These are phyloP conservation scores for Spizellomyces sp. DNA, from an alignment of 192 early-diverging fungal genomes.

Conservation along the genomic window DNA sequence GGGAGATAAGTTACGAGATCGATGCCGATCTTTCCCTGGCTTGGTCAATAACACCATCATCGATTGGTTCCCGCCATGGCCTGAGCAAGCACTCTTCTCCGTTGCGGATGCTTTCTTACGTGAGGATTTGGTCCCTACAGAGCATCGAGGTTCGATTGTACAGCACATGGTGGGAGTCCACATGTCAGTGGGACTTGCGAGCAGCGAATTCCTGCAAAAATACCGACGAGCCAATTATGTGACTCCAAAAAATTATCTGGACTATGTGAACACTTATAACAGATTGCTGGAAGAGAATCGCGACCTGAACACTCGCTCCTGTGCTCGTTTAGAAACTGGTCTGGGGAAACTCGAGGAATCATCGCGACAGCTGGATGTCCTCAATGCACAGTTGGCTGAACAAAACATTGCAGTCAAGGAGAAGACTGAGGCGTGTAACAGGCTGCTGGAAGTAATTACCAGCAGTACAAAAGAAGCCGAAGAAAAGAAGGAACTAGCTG, in stretches of 20 bases:
- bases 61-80: slow-evolving; percentile 68
- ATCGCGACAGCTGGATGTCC: slow-evolving; percentile 57
- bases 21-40: slow-evolving; percentile 62
- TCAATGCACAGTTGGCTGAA: slow-evolving; percentile 61
- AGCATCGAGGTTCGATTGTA: slow-evolving; percentile 51
- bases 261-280: slow-evolving; percentile 65
- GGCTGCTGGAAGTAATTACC: slow-evolving; percentile 65
- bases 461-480: slow-evolving; percentile 60
- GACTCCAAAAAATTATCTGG: slow-evolving; percentile 64
- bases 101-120: slow-evolving; percentile 62
- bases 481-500: slow-evolving; percentile 62
- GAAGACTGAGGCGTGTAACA: slow-evolving; percentile 66
- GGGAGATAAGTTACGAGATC: slow-evolving; percentile 61
- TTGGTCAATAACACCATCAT: slow-evolving; percentile 69
- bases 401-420: slow-evolving; percentile 65
- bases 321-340: slow-evolving; percentile 57
- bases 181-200: slow-evolving; percentile 54
- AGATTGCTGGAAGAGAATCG: slow-evolving; percentile 56
- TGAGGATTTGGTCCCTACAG: slow-evolving; percentile 47
- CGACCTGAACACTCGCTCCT: slow-evolving; percentile 56
- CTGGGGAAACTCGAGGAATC: slow-evolving; percentile 63
- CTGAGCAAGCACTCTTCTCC: slow-evolving; percentile 62
- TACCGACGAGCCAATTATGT: slow-evolving; percentile 63
- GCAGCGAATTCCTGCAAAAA: slow-evolving; percentile 58
- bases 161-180: slow-evolving; percentile 65